Evolutionary conservation across 2,329 filamentous ascomycete species (phyloP), one percentile per base, ranked within the genome.

Genomic region (Xylariaceae sp.): DNA sequence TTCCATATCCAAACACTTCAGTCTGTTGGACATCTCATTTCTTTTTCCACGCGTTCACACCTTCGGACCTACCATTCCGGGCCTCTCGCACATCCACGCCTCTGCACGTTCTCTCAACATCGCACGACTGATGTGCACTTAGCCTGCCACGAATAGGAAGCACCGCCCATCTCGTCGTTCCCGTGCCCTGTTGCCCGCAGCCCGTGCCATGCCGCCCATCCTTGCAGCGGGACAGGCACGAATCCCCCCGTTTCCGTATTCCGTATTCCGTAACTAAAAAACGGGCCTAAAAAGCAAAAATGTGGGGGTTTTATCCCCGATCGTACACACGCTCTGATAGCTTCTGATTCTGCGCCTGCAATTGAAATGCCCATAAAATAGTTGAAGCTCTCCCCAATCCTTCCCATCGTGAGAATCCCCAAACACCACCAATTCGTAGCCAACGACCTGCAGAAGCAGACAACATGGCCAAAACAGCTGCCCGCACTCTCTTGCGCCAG

Each of bases 401-500:
- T 41, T 41, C 37, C 37, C 37, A 41, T 41, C 37, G 37, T 13
- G 11, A 41, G 17, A 41, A 9, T 10, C 37, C 11, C 37, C 37
- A 30, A 30, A 5, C 23, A 41, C 37, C 37, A 10, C 11, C 37
- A 41, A 13, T 41, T 41, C 37, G 4, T 8, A 10, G 8, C 10
- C 15, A 30, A n/a, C 49, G 15, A 30, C 23, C 1, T 30, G 23
- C 23, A 30, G 4, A 30, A 30, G 23, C 23, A 30, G 23, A 30
- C 23, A 30, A 30, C 6, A 70, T 70, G 67, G 63, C 59, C 52
- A 61, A 57, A 52, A 49, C 56, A 41, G 57, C 62, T 44, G 52
- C 62, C 35, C 65, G 67, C 55, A 51, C 59, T 18, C n/a, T 67
- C 10, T 41, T 67, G 7, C 65, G 63, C 13, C 62, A 59, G 17